phyloP scores from a whole-genome alignment of 306 rosid genomes.

The Pachyrhizus erosus region DNA sequence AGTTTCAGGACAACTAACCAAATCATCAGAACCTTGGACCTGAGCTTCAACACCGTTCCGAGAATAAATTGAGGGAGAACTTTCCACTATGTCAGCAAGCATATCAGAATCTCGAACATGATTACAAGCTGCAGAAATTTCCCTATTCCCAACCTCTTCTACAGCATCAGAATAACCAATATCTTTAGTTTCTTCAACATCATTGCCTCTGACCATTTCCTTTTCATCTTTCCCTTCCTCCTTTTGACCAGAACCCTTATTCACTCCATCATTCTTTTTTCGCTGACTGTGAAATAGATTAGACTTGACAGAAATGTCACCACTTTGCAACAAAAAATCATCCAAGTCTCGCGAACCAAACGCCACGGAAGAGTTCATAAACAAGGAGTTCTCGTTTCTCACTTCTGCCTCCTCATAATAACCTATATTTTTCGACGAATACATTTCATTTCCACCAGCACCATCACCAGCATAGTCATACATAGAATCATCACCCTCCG shows the following conservation, averaged over 20 bases:
- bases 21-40: conserved; percentile 43
- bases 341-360: conserved; percentile 84
- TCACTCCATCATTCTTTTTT: conserved; percentile 24
- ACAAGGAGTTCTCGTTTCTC: conserved; percentile 68
- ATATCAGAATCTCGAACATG: background rate
- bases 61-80: conserved; percentile 37
- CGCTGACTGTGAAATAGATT: conserved; percentile 41
- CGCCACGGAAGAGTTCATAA: conserved; percentile 80
- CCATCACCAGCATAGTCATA: conserved; percentile 61
- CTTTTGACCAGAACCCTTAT: conserved; percentile 32
- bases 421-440: conserved; percentile 36
- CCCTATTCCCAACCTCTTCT: conserved; percentile 48
- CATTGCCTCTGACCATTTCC: conserved; percentile 16
- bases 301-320: conserved; percentile 34
- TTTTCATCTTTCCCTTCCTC: conserved; percentile 43
- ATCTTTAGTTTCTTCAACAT: conserved; percentile 45
- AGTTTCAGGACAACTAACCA: conserved; percentile 35
- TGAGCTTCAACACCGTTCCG: conserved; percentile 27
- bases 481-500: conserved; percentile 80
- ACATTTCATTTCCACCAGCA: conserved; percentile 37
- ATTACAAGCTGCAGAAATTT: background rate
- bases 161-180: conserved; percentile 38
- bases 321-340: conserved; percentile 59
- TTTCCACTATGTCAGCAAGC: conserved; percentile 7
- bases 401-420: conserved; percentile 34